These are phyloP conservation scores for Thielaviopsis populi DNA, from an alignment of 2,329 filamentous ascomycete genomes.

Conservation along the genomic window DNA sequence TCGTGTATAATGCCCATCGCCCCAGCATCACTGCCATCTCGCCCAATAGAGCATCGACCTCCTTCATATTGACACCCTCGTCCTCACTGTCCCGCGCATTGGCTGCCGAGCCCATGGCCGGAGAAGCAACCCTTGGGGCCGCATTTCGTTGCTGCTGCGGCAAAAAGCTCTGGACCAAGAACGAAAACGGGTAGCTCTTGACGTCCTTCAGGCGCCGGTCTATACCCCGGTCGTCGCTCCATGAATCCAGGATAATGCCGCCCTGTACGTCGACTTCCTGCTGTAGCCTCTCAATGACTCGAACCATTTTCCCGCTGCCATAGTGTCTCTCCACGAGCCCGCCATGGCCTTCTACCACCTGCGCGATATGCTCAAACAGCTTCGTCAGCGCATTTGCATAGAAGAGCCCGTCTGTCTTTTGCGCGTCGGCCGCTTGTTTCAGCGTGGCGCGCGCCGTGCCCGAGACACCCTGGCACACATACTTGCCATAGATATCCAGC, in stretches of 20 bases:
- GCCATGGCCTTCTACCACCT: conserved; percentile 87
- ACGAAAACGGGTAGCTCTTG: conserved; percentile 95
- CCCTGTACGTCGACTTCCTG: conserved; percentile 92
- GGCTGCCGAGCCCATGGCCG: conserved; percentile 40
- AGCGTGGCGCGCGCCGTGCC: conserved; percentile 66
- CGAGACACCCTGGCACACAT: conserved; percentile 91
- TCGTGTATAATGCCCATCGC: conserved; percentile 81
- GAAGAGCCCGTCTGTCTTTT: conserved; percentile 49
- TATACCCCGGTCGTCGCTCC: conserved; percentile 76
- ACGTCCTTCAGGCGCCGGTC: conserved; percentile 83
- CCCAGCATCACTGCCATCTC: conserved; percentile 88
- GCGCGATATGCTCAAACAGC: conserved; percentile 92
- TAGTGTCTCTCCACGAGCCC: conserved; percentile 88
- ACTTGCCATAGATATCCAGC: conserved; percentile 84
- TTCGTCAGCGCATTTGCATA: conserved; percentile 83
- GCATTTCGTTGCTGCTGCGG: conserved; percentile 50
- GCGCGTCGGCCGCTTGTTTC: conserved; percentile 45
- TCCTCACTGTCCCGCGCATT: conserved; percentile 59
- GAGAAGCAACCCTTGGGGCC: conserved; percentile 59
- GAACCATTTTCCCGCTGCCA: conserved; percentile 80
- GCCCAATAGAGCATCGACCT: conserved; percentile 72
- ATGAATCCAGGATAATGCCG: conserved; percentile 88
- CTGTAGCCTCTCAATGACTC: conserved; percentile 83
- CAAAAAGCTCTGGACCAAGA: conserved; percentile 86
- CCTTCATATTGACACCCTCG: conserved; percentile 91